Base-by-base conservation (phyloP, 805 yeast species). In the Yarrowia keelungensis region DNA sequence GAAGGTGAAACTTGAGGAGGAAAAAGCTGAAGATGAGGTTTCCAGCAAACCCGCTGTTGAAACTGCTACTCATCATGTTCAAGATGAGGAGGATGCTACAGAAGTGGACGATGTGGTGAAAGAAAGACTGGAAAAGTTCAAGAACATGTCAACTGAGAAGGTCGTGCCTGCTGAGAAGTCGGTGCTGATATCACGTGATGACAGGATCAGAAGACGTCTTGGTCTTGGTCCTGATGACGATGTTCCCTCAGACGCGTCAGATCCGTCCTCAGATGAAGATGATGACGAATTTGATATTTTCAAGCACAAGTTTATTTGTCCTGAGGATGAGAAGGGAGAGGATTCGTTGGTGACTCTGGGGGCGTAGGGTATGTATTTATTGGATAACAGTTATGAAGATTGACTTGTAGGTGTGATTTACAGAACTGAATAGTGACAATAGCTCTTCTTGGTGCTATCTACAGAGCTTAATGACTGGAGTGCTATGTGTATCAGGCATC, bases 281-380 rank as follows among this genome's bases (percentile, higher is more conserved):
- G 66, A 61, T 16, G 49, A 42, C 8, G 56, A 62, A 3, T 47
- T 62, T 42, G 67, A 62, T 41, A 62, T 62, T 22, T 62, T 47
- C 39, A 38, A 19, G 5, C 67, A 62, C 56, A 46, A 32, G 56
- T 62, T 62, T 14, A 39, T 47, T 15, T 62, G 54, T 47, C 67
- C 56, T 3, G 67, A 62, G 10, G 67, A 62, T 3, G 67, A 36
- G 0, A 49, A 38, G 56, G 67, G 46, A 1, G 56, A 45, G 19
- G 65, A 62, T 12, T 62, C 67, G 15, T 62, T 62, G 56, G 56
- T 62, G 2, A 62, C 67, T 2, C n/a, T 62, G 47, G 56, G 50
- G 5, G 38, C 22, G 3, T 22, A 15, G 16, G 2, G 22, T 38
- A 38, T 50, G n/a, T 50, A 50, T 50, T 50, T 50, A 50, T 50